These are phyloP conservation scores for Trichomonas vaginalis DNA, from an alignment of 208 protist genomes.

Conservation along the genomic window DNA sequence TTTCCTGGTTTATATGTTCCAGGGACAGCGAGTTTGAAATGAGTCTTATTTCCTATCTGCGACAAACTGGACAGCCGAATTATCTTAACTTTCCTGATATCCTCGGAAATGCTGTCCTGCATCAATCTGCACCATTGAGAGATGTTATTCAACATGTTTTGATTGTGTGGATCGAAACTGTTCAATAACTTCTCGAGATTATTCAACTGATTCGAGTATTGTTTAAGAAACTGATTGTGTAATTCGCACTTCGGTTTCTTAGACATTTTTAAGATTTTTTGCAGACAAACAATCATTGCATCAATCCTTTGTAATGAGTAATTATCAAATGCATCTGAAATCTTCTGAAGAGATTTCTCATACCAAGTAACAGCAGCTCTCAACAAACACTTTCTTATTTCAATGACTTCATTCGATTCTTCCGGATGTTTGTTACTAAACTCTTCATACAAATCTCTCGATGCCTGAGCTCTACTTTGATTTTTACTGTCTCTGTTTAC, in stretches of 20 bases:
- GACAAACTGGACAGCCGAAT: neutral
- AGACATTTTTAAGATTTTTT: neutral
- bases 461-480: neutral
- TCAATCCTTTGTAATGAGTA: neutral
- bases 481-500: neutral
- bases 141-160: neutral
- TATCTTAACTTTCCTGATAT: neutral
- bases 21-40: neutral
- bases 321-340: neutral
- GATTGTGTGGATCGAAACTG: neutral
- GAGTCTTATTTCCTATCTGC: neutral
- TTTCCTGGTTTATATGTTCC: conserved; percentile 2
- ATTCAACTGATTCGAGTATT: neutral
- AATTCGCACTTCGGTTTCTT: neutral
- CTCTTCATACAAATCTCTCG: neutral
- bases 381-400: neutral
- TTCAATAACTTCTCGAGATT: neutral
- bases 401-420: neutral
- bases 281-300: neutral
- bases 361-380: neutral
- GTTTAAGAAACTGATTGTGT: neutral
- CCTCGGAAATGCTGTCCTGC: neutral
- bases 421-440: neutral
- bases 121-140: neutral
- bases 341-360: neutral